These are phyloP conservation scores for Monosporascus sp. DNA, from an alignment of 2,329 filamentous ascomycete species.

Conservation along the genomic window DNA sequence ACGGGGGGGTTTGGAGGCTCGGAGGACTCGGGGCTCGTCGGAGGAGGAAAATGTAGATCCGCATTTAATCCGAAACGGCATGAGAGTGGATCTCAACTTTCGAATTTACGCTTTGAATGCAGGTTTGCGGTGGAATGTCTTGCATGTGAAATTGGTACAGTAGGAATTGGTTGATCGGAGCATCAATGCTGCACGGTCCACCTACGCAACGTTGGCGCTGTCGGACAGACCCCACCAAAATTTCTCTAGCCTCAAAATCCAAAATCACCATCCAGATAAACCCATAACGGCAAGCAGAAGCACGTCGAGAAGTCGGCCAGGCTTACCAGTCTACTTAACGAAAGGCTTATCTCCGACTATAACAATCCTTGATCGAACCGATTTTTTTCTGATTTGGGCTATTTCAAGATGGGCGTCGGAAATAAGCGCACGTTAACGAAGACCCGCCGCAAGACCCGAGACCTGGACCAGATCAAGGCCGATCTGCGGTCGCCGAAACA, in stretches of 20 bases:
- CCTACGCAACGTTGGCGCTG: neutral
- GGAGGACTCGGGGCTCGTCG: neutral
- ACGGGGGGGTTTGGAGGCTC: too few species aligned
- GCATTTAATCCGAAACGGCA: neutral
- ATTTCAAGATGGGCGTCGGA: slow-evolving; percentile 58
- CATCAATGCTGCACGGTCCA: neutral
- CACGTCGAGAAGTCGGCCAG: too few species aligned
- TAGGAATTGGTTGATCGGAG: neutral
- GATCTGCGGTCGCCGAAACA: slow-evolving; percentile 78
- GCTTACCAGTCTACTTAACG: neutral
- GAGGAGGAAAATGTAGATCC: neutral
- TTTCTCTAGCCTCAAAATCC: slow-evolving; percentile 10
- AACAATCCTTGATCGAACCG: too few species aligned
- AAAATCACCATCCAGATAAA: neutral
- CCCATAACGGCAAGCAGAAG: too few species aligned
- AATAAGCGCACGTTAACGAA: slow-evolving; percentile 66
- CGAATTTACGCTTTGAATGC: too few species aligned
- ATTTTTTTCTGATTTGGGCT: too few species aligned
- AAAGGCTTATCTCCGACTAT: too few species aligned
- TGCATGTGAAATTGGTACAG: neutral
- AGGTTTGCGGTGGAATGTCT: neutral
- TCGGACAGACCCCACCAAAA: slow-evolving; percentile 21
- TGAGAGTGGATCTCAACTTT: neutral
- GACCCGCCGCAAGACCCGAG: slow-evolving; percentile 69
- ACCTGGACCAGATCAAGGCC: slow-evolving; percentile 85